Conservation (phyloP, 2,329 filamentous ascomycete genomes). For the Ilyonectria robusta region DNA sequence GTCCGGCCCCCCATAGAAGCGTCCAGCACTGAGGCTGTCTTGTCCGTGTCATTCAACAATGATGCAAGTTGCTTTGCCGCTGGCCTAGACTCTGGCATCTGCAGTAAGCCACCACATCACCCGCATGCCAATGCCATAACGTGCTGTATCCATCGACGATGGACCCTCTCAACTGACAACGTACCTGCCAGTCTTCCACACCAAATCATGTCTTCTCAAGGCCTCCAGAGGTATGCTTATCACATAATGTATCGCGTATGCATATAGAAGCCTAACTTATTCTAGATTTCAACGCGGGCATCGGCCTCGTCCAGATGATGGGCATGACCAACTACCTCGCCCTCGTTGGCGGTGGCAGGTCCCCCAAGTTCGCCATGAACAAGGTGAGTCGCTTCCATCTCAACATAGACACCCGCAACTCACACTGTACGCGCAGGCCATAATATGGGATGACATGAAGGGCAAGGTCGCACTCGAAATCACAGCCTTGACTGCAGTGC, state of each 20-base stretch:
- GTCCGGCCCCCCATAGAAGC: conserved; percentile 88
- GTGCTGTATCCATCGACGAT: conserved; percentile 8
- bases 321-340: conserved; percentile 89
- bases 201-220: conserved; percentile 79
- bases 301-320: conserved; percentile 89
- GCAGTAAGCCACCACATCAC: conserved; percentile 68
- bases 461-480: conserved; percentile 81
- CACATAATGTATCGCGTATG: background rate
- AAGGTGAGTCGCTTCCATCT: conserved; percentile 68
- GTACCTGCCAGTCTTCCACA: conserved; percentile 73
- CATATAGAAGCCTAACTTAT: conserved; percentile 4
- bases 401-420: conserved; percentile 9
- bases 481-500: conserved; percentile 84
- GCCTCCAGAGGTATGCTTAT: conserved; percentile 61
- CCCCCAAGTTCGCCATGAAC: conserved; percentile 88
- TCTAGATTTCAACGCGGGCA: conserved; percentile 83
- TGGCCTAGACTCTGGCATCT: conserved; percentile 88
- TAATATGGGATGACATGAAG: conserved; percentile 93
- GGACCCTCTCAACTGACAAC: conserved; percentile 30
- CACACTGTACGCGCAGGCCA: conserved; percentile 64
- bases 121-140: conserved; percentile 19
- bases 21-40: conserved; percentile 79
- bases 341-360: conserved; percentile 88
- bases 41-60: conserved; percentile 89
- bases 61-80: conserved; percentile 89